Base-by-base conservation (phyloP, 2,329 filamentous ascomycete species). In the Fusarium sp. region DNA sequence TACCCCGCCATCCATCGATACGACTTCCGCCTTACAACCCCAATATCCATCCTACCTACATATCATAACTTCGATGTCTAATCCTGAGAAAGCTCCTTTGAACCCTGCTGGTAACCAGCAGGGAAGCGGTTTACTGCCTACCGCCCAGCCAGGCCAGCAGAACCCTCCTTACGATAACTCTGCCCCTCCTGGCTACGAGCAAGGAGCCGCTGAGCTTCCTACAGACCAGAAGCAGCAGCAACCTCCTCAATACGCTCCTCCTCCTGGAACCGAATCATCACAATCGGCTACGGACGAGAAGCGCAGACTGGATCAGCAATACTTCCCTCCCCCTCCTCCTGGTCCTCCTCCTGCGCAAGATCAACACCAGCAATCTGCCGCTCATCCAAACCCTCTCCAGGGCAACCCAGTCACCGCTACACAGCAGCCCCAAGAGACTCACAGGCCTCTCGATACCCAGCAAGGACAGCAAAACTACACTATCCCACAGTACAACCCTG, bases 401-500 rank as follows among this genome's bases (percentile, higher is more conserved):
- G 73, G 64, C 20, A 64, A 76, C 25, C 74, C 74, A 9, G 27
- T 64, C 16, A 25, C 25, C 6, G 45, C 43, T 5, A n/a, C 57
- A 27, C 71, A 68, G 2, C 60, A 59, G 12, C 32, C 46, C 15
- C 68, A 68, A 38, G 66, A 68, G 10, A 34, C 52, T 34, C 51
- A 60, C 2, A 44, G 42, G 24, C 66, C 59, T 2, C 30, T 43
- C 7, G 50, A 66, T 8, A 15, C 50, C n/a, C 64, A 67, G 34
- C 57, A 64, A 11, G 15, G 53, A 8, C 70, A 71, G 14, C 72
- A 75, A 15, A 65, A 61, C 50, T 79, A 79, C 25, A 47, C 63
- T 10, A 79, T 79, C 25, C 77, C 78, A 4, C 63, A 73, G 6
- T 79, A 79, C 44, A 71, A 78, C 43, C 77, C 78, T 50, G 77